Evolutionary conservation across 208 protist genomes (phyloP).

Genomic region (Crithidia bombi): DNA sequence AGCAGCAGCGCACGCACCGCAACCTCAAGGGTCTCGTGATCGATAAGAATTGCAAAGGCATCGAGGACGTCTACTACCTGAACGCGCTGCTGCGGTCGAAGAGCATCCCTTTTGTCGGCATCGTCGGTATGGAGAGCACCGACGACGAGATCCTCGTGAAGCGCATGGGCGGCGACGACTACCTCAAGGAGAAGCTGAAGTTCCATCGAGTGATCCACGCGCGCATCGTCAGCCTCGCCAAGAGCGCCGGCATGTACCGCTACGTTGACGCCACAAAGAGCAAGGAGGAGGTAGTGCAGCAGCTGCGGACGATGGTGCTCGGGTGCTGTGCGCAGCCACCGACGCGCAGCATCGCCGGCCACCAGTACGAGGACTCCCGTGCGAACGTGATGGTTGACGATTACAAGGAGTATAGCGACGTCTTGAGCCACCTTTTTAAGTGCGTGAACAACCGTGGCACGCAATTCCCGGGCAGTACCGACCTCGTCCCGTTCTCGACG

Average conservation of each 20-base stretch:
- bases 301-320: slow-evolving; percentile 76
- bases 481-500: slow-evolving; percentile 67
- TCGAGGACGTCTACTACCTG: slow-evolving; percentile 87
- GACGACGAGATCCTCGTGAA: slow-evolving; percentile 68
- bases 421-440: slow-evolving; percentile 69
- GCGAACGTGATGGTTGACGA: slow-evolving; percentile 71
- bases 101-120: slow-evolving; percentile 81
- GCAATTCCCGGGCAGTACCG: slow-evolving; percentile 62
- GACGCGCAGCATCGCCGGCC: slow-evolving; percentile 50
- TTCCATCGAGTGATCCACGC: slow-evolving; percentile 87
- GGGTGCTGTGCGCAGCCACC: slow-evolving; percentile 83
- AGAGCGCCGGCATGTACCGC: slow-evolving; percentile 75
- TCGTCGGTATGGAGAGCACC: slow-evolving; percentile 78
- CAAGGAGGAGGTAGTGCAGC: slow-evolving; percentile 70
- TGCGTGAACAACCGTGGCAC: slow-evolving; percentile 49
- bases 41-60: slow-evolving; percentile 88
- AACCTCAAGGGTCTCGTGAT: slow-evolving; percentile 86
- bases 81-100: slow-evolving; percentile 72
- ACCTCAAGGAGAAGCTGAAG: slow-evolving; percentile 81
- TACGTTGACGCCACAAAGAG: slow-evolving; percentile 73
- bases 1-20: slow-evolving; percentile 58
- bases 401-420: slow-evolving; percentile 69
- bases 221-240: slow-evolving; percentile 73
- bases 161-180: slow-evolving; percentile 71
- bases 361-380: slow-evolving; percentile 65